Evolutionary conservation across 2,329 filamentous ascomycete species (phyloP).

Genomic region (Aspergillus hortae): DNA sequence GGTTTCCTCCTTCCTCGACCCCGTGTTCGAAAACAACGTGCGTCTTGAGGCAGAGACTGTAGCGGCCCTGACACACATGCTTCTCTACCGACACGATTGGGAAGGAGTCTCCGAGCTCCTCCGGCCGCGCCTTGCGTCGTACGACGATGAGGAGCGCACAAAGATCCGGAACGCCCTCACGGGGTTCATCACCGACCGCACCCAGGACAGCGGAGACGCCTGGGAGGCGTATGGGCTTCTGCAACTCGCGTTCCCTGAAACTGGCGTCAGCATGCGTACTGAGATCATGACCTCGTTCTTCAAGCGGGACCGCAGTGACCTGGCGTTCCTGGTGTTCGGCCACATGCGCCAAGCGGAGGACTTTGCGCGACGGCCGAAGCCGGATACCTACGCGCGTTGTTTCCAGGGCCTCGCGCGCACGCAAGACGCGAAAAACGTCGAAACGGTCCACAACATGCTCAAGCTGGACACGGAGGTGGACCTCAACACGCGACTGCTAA

Average conservation of each 20-base stretch:
- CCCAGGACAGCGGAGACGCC: conserved; percentile 58
- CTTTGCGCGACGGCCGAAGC: conserved; percentile 60
- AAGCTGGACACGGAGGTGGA: conserved; percentile 86
- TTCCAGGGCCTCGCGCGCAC: conserved; percentile 69
- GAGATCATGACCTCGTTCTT: conserved; percentile 81
- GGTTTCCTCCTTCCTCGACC: conserved; percentile 69
- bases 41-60: conserved; percentile 72
- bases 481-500: conserved; percentile 71
- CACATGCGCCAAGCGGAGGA: conserved; percentile 84
- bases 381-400: conserved; percentile 72
- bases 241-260: conserved; percentile 58
- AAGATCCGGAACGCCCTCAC: conserved; percentile 65
- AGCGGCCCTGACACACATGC: conserved; percentile 66
- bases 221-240: conserved; percentile 62
- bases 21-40: conserved; percentile 66
- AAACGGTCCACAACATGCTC: conserved; percentile 83
- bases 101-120: conserved; percentile 79
- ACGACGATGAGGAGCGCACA: conserved; percentile 56
- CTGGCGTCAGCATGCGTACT: conserved; percentile 62
- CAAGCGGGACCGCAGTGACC: conserved; percentile 70
- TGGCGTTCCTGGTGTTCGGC: conserved; percentile 81
- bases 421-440: conserved; percentile 61
- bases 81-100: conserved; percentile 72
- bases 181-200: conserved; percentile 62
- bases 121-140: conserved; percentile 56